phyloP scores from a whole-genome alignment of 2,329 filamentous ascomycete genomes.

The Fusarium sarcochroum region DNA sequence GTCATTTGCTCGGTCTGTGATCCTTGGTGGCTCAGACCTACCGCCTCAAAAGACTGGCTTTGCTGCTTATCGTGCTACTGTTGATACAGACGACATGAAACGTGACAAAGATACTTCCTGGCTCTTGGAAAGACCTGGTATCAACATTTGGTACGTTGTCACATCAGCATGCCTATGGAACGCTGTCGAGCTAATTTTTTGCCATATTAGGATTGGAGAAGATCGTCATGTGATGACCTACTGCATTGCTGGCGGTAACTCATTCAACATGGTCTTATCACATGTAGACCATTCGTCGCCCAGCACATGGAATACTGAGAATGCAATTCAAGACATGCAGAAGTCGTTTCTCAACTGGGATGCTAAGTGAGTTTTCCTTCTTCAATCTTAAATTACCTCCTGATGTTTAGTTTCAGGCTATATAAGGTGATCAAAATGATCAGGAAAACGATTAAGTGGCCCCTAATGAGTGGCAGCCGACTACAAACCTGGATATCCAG shows the following conservation, averaged over 20 bases:
- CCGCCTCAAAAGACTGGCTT: constrained; percentile 9
- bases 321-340: constrained; percentile 2
- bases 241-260: constrained; percentile 3
- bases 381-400: fast-evolving
- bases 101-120: background rate
- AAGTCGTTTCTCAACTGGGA: constrained; percentile 6
- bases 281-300: background rate
- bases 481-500: background rate
- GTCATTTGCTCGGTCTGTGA: background rate
- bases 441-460: background rate
- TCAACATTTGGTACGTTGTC: constrained; percentile 24
- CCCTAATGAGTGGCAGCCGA: background rate
- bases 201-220: background rate
- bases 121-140: background rate
- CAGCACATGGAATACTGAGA: background rate
- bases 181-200: fast-evolving
- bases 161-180: too few species aligned
- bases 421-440: constrained; percentile 10
- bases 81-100: background rate
- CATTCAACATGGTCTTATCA: constrained; percentile 17
- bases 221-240: constrained; percentile 19
- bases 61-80: constrained; percentile 2
- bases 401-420: background rate
- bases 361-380: background rate
- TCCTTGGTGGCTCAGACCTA: constrained; percentile 6